Evolutionary conservation across 2,329 filamentous ascomycete genomes (phyloP), one percentile per base, ranked within the genome.

Genomic region (Curvularia hawaiiensis): DNA sequence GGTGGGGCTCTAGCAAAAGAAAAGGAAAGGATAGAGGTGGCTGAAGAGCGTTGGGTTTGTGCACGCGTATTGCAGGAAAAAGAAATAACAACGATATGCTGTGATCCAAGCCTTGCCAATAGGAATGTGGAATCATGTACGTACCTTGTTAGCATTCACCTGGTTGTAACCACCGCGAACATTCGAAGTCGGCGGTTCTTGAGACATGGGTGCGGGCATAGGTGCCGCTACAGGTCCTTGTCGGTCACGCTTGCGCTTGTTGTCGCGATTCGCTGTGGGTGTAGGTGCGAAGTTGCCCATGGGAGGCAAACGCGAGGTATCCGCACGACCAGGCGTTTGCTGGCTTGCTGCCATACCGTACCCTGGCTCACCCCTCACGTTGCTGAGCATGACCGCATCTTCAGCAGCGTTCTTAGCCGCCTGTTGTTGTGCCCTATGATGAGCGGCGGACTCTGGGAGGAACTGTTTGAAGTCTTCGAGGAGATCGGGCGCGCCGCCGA

Each of bases 391-490:
- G 10, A 83, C 85, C 24, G 85, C 84, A 57, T 92, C 88, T 64
- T 92, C 91, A 40, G 85, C 83, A 44, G 85, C 81, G 54, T 89
- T 87, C 69, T 86, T 77, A n/a, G 82, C 84, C 59, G 79, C 83
- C 45, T 84, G 85, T 52, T 85, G 90, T 67, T 83, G 86, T 63
- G 75, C 74, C 46, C 74, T 60, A 52, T 76, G 75, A 46, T 88
- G 85, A 18, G 89, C 88, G 31, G 89, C 88, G 43, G 94, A 96
- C 74, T 99, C 95, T 0, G 95, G 95, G 8, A 99, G 83, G 66
- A 99, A 99, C 72, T 99, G 95, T 76, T 99, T 99, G 75, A 99
- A 99, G 72, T 99, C 95, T 77, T 99, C 95, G 2, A 99, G 82
- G 12, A 99, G 85, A 77, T 99, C 95, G 4, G 94, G 94, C 0